Percentiles rank a stretch among this genome's conserved stretches.
Conservation (phyloP, 1,139 yeast species). For the Lodderomyces orthopsilosis region DNA sequence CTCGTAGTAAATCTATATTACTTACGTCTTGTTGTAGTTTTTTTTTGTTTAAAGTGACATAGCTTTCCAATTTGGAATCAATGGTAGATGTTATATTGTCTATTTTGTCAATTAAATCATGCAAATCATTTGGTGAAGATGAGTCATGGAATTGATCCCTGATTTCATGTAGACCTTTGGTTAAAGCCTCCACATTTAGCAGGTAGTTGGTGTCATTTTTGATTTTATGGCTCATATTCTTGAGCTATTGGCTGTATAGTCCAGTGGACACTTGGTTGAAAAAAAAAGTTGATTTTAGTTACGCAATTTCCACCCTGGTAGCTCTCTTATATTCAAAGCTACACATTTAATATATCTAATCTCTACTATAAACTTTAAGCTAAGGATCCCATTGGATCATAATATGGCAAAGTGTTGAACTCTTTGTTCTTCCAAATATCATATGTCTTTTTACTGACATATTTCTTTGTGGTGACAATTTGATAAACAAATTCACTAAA, state of each 20-base stretch:
- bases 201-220: background rate
- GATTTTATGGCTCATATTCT: background rate
- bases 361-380: slow-evolving; percentile 34
- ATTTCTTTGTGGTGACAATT: slow-evolving; percentile 63
- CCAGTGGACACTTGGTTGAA: background rate
- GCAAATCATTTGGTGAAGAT: slow-evolving; percentile 15
- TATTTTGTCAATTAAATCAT: slow-evolving; percentile 15
- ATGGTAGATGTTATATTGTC: slow-evolving; percentile 13
- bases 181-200: background rate
- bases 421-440: slow-evolving; percentile 50
- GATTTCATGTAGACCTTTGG: slow-evolving; percentile 5
- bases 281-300: too few species aligned
- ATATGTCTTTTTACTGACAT: slow-evolving; percentile 42
- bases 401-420: slow-evolving; percentile 63
- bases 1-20: slow-evolving; percentile 36
- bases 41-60: slow-evolving; percentile 25
- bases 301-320: too few species aligned
- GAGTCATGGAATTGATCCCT: slow-evolving; percentile 10
- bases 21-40: slow-evolving; percentile 37
- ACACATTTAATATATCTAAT: background rate
- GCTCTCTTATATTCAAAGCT: too few species aligned
- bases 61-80: slow-evolving; percentile 25
- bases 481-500: slow-evolving; percentile 83
- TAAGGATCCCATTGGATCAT: slow-evolving; percentile 87
- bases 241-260: background rate